Evolutionary conservation across 2,329 filamentous ascomycete species (phyloP), one percentile per base, ranked within the genome.

Genomic region (Verticillium alfalfae): DNA sequence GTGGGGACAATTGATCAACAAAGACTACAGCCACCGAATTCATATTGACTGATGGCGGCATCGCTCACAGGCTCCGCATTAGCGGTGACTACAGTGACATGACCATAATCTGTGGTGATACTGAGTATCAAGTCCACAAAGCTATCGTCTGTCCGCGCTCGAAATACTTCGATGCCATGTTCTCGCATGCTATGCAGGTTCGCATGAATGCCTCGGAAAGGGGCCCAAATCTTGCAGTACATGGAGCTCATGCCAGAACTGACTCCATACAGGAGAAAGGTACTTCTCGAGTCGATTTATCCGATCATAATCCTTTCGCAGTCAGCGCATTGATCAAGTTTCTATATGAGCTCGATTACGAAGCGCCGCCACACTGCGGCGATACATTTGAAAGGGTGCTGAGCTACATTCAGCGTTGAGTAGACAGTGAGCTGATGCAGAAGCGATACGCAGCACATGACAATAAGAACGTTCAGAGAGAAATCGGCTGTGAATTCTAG

Each of bases 91-190:
- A 63, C 56, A 56, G 60, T 8, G 64, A 66, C 22, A 54, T 66
- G 2, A 59, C 54, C 15, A 61, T 66, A 22, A 45, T 41, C 4
- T 65, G 64, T 22, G 65, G 63, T 18, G 60, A 63, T 34, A 61
- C 63, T 16, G 22, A 61, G 16, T 61, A 66, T 58, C 59, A 36
- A 16, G 64, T 65, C 16, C 65, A 66, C 59, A 60, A 63, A 61
- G 64, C 61, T 34, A 59, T 65, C 15, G 62, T 66, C 16, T 65
- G 58, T 45, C 59, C 64, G 36, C 60, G 59, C 15, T 64, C 63
- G 8, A 22, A 16, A 15, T 60, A 39, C 12, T 56, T 60, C 36
- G n/a, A 9, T 2, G n/a, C 49, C 18, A 56, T 56, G 22, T 41
- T 39, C 34, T 13, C 37, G 16, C 31, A 16, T 6, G 34, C 7